Conservation (phyloP, 345 rosid species). For the Populus tremula region DNA sequence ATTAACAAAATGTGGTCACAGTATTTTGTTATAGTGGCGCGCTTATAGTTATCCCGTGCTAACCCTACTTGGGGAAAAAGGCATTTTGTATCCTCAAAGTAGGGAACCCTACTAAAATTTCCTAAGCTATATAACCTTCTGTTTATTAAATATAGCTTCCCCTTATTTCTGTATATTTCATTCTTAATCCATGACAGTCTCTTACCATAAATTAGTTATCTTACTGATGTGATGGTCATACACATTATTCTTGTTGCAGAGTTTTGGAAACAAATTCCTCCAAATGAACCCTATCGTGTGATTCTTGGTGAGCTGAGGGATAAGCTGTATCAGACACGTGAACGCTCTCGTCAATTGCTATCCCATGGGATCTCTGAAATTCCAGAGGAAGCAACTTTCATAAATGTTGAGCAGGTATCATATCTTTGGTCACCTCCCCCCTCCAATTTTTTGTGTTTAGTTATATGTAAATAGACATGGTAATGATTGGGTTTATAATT, state of each 20-base stretch:
- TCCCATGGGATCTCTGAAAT: slow-evolving; percentile 76
- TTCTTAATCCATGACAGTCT: not conserved
- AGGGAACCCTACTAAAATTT: not conserved
- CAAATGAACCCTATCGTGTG: slow-evolving; percentile 90
- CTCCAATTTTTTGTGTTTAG: not conserved
- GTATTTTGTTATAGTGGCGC: not conserved
- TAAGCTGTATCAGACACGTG: slow-evolving; percentile 86
- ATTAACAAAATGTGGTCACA: not conserved
- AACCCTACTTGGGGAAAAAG: not conserved
- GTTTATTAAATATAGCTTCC: not conserved
- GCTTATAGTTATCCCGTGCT: not conserved
- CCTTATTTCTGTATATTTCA: not conserved
- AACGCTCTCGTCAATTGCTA: slow-evolving; percentile 81
- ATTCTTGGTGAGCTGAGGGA: slow-evolving; percentile 92
- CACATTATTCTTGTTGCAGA: slow-evolving; percentile 38
- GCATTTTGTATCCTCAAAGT: not conserved
- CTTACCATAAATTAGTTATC: not conserved
- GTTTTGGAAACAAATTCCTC: slow-evolving; percentile 89
- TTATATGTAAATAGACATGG: not conserved
- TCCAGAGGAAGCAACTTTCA: slow-evolving; percentile 71
- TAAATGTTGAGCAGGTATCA: slow-evolving; percentile 69
- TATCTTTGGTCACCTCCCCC: not conserved
- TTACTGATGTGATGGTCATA: not conserved
- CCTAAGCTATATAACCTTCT: not conserved
- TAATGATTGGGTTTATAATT: slow-evolving; percentile 17